Evolutionary conservation across 2,329 filamentous ascomycete species (phyloP).

Genomic region (Fusarium abutilonis): DNA sequence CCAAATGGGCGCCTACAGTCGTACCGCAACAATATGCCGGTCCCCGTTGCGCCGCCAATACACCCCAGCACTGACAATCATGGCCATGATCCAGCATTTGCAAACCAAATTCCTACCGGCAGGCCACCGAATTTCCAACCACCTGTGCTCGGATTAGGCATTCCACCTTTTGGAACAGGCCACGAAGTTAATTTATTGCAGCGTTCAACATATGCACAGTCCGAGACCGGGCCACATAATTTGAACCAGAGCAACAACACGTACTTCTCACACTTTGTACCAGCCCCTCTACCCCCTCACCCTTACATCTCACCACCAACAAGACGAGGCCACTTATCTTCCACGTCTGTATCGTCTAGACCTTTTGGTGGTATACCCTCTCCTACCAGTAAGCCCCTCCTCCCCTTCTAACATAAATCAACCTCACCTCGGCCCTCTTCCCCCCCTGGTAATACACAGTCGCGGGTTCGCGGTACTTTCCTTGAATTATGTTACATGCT

Average conservation of each 20-base stretch:
- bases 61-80: constrained; percentile 13
- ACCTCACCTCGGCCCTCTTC: not conserved
- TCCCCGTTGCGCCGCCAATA: constrained; percentile 12
- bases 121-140: constrained; percentile 37
- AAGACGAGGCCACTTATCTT: constrained; percentile 29
- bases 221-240: constrained; percentile 33
- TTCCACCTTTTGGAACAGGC: constrained; percentile 29
- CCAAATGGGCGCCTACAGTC: constrained; percentile 20
- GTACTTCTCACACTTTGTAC: constrained; percentile 22
- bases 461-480: constrained; percentile 13
- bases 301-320: constrained; percentile 26
- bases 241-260: constrained; percentile 34
- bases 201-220: constrained; percentile 30
- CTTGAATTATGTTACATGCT: constrained; percentile 4
- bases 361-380: constrained; percentile 33
- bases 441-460: constrained; percentile 3
- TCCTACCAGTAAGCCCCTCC: constrained; percentile 37
- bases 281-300: constrained; percentile 33
- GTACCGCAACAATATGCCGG: constrained; percentile 29
- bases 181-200: constrained; percentile 39
- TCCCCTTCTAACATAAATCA: not conserved
- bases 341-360: constrained; percentile 32
- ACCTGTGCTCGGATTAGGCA: constrained; percentile 18
- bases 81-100: constrained; percentile 35
- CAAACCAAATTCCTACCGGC: constrained; percentile 35